Conservation (phyloP, 176 grass and related monocot species). For the Saccharum officinarum region DNA sequence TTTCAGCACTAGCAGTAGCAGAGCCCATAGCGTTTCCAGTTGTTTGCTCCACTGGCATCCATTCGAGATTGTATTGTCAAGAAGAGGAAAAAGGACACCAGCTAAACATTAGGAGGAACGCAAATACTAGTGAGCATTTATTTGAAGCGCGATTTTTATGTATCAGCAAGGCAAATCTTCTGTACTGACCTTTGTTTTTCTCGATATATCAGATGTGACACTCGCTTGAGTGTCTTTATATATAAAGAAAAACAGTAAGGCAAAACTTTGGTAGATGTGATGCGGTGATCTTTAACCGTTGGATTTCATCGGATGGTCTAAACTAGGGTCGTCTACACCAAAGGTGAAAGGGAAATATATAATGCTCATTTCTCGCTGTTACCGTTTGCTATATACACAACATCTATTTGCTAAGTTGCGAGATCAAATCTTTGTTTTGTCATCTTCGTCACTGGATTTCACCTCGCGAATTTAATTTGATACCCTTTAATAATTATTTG, state of each 20-base stretch:
- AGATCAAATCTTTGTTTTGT: background rate
- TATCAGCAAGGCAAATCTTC: background rate
- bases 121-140: background rate
- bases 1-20: background rate
- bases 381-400: background rate
- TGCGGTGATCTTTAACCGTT: background rate
- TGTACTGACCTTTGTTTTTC: too few species aligned
- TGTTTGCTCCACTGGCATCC: slow-evolving; percentile 6
- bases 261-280: background rate
- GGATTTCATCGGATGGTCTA: background rate
- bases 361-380: too few species aligned
- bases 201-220: too few species aligned
- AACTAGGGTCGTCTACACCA: too few species aligned
- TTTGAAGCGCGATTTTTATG: background rate
- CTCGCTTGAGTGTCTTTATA: too few species aligned
- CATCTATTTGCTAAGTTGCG: background rate
- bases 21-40: background rate
- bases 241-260: background rate
- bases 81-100: background rate
- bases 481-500: background rate
- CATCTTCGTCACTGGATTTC: background rate
- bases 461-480: background rate
- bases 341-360: background rate
- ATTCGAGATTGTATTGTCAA: too few species aligned
- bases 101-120: background rate